Conservation (phyloP, 352 stramenopile species). For the Phytophthora palmivora region DNA sequence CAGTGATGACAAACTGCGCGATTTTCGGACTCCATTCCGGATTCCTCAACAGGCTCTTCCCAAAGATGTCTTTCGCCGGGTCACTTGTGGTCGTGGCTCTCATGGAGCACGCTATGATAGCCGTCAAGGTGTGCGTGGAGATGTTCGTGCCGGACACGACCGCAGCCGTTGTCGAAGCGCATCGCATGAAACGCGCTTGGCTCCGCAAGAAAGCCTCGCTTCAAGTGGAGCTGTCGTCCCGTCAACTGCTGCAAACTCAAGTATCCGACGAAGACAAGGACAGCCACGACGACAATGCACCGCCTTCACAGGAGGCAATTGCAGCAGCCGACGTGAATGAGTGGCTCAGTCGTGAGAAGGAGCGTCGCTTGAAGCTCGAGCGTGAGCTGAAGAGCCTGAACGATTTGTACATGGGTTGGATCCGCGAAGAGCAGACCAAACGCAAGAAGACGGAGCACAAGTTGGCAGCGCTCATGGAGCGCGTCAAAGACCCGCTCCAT, state of each 20-base stretch:
- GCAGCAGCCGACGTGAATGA: conserved; percentile 66
- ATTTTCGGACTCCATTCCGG: conserved; percentile 93
- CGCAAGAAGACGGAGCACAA: conserved; percentile 72
- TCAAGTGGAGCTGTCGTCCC: conserved; percentile 73
- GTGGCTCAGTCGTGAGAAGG: conserved; percentile 76
- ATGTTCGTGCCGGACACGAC: conserved; percentile 80
- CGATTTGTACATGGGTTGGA: conserved; percentile 87
- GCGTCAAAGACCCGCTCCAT: conserved; percentile 22
- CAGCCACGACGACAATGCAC: background rate
- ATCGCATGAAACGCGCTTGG: conserved; percentile 67
- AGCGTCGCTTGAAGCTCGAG: conserved; percentile 75
- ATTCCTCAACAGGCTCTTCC: conserved; percentile 76
- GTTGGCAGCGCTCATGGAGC: conserved; percentile 53
- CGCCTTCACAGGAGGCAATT: conserved; percentile 17
- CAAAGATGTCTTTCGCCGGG: conserved; percentile 63
- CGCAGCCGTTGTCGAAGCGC: conserved; percentile 61
- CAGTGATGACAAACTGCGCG: conserved; percentile 94
- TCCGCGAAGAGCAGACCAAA: conserved; percentile 82
- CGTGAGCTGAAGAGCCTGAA: conserved; percentile 84
- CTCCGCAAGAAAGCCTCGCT: conserved; percentile 80
- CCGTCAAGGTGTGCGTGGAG: conserved; percentile 82
- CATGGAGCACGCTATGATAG: conserved; percentile 86
- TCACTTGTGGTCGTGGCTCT: conserved; percentile 60
- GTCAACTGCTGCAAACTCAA: conserved; percentile 44
- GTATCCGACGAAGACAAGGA: conserved; percentile 30